Base-by-base conservation (phyloP, 306 rosid genomes). In the Sechiopsis laciniata region DNA sequence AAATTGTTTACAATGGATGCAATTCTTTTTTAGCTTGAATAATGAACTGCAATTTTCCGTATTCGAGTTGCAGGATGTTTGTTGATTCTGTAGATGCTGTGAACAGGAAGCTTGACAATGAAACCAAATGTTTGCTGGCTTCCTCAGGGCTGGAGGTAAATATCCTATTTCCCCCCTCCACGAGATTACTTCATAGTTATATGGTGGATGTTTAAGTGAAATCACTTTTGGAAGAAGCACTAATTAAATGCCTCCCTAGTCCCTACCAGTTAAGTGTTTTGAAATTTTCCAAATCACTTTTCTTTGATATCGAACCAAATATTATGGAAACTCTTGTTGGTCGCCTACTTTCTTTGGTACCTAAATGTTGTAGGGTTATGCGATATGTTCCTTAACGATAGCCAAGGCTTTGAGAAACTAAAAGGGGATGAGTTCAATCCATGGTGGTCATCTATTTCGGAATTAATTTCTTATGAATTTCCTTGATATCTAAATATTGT, bases 31-130 rank as follows among this genome's bases (percentile, higher is more conserved):
- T 50, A 42, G 10, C 7, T 42, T 73, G 42, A 20, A 59, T 20
- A 10, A 10, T 74, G 42, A 22, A 57, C 67, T 59, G 22, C 42
- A 42, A 20, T 71, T 29, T 29, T 74, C 40, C 9, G 4, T 65
- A 48, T 64, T 68, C 79, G 75, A 75, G 76, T 56, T 84, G 83
- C 89, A 91, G 97, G 88, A 89, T 95, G 88, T 95, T 91, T 75
- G 90, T 79, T 55, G 96, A 95, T 84, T 89, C 97, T 69, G 75
- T 95, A 75, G 97, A 91, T 87, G 87, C 89, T 63, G 71, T 86
- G 74, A 89, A 86, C 75, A 21, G 74, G 77, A 84, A 86, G 67
- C 67, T 81, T 40, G 71, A 80, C 26, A 48, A 74, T 70, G 73
- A 35, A 75, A 72, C 3, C 58, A 2, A 42, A 52, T 94, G 99